A percentile compares a stretch with the other conserved stretches of the same genome.
phyloP scores from a whole-genome alignment of 208 protist genomes.

The Wallacemonas rigidus region DNA sequence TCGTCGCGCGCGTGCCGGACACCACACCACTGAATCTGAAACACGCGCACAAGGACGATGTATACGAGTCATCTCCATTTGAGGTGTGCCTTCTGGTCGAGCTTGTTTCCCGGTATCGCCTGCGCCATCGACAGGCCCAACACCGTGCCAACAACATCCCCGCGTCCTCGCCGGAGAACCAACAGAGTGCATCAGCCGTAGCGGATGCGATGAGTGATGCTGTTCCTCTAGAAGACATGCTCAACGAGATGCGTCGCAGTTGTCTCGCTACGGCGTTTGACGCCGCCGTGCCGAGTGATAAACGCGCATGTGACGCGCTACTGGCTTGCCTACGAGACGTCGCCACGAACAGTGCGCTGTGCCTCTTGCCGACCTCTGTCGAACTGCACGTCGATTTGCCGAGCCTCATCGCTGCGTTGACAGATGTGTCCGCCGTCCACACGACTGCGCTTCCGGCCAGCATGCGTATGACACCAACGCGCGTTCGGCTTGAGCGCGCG shows the following conservation, averaged over 20 bases:
- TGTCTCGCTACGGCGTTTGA: constrained; percentile 8
- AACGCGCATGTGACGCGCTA: background rate
- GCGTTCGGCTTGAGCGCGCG: background rate
- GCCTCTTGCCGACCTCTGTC: background rate
- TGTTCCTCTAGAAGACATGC: background rate
- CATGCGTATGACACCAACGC: background rate
- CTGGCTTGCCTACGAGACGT: background rate
- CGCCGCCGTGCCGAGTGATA: background rate
- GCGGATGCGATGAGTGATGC: background rate
- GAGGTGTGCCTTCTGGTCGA: constrained; percentile 14
- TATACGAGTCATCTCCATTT: background rate
- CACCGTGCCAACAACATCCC: too few species aligned
- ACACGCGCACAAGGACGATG: background rate
- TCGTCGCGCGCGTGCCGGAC: background rate
- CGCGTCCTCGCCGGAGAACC: too few species aligned
- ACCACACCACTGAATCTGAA: background rate
- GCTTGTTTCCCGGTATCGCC: background rate
- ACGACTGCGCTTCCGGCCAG: background rate
- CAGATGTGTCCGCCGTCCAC: background rate
- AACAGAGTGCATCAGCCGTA: too few species aligned
- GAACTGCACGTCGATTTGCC: background rate
- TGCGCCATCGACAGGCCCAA: too few species aligned
- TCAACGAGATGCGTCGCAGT: background rate
- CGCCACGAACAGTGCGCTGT: background rate
- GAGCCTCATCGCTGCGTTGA: background rate